A percentile compares a stretch with the other conserved stretches of the same genome.
Evolutionary conservation across 2,329 filamentous ascomycete genomes (phyloP).

Genomic region (Trichophyton benhamiae): DNA sequence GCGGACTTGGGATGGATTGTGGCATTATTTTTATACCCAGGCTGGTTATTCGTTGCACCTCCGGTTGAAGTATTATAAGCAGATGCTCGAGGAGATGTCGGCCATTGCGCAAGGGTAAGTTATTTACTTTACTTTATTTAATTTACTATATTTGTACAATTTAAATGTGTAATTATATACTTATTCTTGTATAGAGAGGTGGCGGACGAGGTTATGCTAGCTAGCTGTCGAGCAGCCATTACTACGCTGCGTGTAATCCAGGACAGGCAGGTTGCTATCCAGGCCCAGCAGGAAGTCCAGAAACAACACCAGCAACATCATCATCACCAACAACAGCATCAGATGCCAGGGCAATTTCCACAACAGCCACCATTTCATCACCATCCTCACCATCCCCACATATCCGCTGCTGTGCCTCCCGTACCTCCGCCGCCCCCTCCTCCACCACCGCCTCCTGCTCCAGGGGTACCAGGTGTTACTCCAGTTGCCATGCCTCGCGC

Average conservation of each 20-base stretch:
- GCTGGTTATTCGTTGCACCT: conserved; percentile 35
- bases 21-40: conserved; percentile 35
- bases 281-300: background rate
- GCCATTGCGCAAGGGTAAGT: conserved; percentile 38
- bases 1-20: conserved; percentile 41
- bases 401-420: background rate
- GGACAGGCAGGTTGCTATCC: conserved; percentile 4
- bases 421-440: background rate
- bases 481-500: background rate
- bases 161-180: background rate
- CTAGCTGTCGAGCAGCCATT: conserved; percentile 14
- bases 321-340: conserved; percentile 5
- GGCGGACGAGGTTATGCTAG: conserved; percentile 12
- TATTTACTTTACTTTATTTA: background rate
- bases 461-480: background rate
- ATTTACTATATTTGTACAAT: too few relatives aligned
- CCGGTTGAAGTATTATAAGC: conserved; percentile 40
- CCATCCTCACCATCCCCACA: background rate
- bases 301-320: conserved; percentile 3
- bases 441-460: background rate
- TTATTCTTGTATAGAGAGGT: conserved; percentile 6
- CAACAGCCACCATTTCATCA: background rate
- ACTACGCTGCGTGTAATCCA: conserved; percentile 7
- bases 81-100: conserved; percentile 37
- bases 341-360: background rate